Percentiles rank a stretch among this genome's conserved stretches.
Conservation (phyloP, 1,284 basidiomycete species). For the Malassezia furfur region DNA sequence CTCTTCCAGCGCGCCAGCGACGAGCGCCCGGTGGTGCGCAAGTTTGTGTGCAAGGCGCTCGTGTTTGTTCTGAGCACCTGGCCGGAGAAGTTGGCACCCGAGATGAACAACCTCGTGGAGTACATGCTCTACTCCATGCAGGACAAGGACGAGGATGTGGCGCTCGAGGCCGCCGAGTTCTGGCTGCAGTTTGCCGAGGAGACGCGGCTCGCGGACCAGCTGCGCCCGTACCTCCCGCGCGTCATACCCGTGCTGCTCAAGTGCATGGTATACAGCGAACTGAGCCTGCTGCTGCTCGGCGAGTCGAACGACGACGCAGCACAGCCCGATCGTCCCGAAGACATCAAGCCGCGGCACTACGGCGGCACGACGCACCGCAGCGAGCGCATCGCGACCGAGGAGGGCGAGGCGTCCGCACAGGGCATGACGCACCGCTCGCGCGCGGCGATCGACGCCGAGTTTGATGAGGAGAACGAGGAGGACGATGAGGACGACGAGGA, state of each 20-base stretch:
- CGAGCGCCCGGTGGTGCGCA: conserved; percentile 79
- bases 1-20: conserved; percentile 92
- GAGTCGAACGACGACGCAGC: conserved; percentile 73
- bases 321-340: conserved; percentile 65
- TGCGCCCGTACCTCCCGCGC: conserved; percentile 73
- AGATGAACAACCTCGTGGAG: conserved; percentile 88
- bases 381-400: conserved; percentile 45
- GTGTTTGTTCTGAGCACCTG: conserved; percentile 82
- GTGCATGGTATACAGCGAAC: conserved; percentile 95
- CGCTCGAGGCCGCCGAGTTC: conserved; percentile 87
- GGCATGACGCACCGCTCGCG: conserved; percentile 26
- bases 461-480: conserved; percentile 54
- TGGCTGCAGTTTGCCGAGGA: conserved; percentile 99
- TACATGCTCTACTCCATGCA: conserved; percentile 98
- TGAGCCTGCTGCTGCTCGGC: conserved; percentile 88
- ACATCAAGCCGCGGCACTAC: conserved; percentile 89
- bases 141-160: conserved; percentile 63
- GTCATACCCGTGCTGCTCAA: conserved; percentile 87
- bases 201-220: conserved; percentile 67
- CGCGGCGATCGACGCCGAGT: conserved; percentile 24
- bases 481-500: conserved; percentile 79
- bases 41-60: conserved; percentile 90
- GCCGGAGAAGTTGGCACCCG: conserved; percentile 91
- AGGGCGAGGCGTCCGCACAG: conserved; percentile 1
- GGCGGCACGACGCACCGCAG: conserved; percentile 63